Percentiles rank a stretch among this genome's conserved stretches.
Evolutionary conservation across 768 basidiomycete species (phyloP).

Genomic region (Daedaleopsis sinensis): DNA sequence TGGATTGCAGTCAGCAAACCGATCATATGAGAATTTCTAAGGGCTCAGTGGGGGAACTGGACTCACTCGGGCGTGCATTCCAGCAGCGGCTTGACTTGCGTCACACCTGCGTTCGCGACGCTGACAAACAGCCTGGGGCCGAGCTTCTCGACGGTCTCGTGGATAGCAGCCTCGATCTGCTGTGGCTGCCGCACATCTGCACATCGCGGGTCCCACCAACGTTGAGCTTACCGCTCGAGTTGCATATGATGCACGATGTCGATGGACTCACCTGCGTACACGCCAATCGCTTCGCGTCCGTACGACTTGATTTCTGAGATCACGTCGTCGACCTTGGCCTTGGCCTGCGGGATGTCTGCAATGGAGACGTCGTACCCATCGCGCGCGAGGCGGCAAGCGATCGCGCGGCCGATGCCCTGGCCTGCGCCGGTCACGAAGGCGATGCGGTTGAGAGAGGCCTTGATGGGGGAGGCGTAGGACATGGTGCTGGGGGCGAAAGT

Average conservation of each 20-base stretch:
- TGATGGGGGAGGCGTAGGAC: constrained; percentile 28
- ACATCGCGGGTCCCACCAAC: background rate
- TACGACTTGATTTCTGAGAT: constrained; percentile 34
- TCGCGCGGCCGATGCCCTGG: constrained; percentile 52
- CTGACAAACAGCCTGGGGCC: constrained; percentile 33
- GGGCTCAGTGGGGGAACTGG: background rate
- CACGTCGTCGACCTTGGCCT: constrained; percentile 27
- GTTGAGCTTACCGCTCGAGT: background rate
- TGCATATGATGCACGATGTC: background rate
- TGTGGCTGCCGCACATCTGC: constrained; percentile 33
- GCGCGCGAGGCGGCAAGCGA: constrained; percentile 47
- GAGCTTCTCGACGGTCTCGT: constrained; percentile 34
- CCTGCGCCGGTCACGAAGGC: constrained; percentile 49
- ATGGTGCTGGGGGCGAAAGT: background rate
- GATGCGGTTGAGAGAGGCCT: constrained; percentile 34
- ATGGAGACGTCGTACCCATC: constrained; percentile 52
- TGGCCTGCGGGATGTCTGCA: constrained; percentile 42
- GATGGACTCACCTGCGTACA: constrained; percentile 27
- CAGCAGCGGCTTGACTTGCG: constrained; percentile 32
- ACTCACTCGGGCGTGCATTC: constrained; percentile 36
- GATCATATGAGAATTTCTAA: background rate
- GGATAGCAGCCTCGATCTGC: constrained; percentile 33
- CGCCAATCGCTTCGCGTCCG: constrained; percentile 34
- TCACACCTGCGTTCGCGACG: constrained; percentile 37
- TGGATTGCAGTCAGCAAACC: background rate